Evolutionary conservation across 805 yeast species (phyloP).

Genomic region (Hanseniaspora clermontiae): DNA sequence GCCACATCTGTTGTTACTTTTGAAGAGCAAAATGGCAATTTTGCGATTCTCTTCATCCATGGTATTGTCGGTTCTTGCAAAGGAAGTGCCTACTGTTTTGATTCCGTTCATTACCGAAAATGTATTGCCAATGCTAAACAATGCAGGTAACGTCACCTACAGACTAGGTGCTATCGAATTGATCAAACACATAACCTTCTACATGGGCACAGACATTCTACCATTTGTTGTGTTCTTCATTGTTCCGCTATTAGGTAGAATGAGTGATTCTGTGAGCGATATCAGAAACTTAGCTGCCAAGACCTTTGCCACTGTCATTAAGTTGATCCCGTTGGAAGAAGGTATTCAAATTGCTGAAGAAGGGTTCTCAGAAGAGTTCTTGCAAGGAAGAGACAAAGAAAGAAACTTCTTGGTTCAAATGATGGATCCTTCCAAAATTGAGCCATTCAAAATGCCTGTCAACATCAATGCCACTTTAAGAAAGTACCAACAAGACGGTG

Average conservation of each 20-base stretch:
- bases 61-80: constrained; percentile 69
- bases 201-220: constrained; percentile 78
- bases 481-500: constrained; percentile 95
- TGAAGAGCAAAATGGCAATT: constrained; percentile 60
- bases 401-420: constrained; percentile 90
- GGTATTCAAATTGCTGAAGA: constrained; percentile 85
- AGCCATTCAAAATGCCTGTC: constrained; percentile 80
- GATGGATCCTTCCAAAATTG: constrained; percentile 91
- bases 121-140: constrained; percentile 67
- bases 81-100: constrained; percentile 52
- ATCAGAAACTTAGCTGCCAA: constrained; percentile 87
- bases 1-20: constrained; percentile 40
- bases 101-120: constrained; percentile 69
- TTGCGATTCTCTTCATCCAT: constrained; percentile 83
- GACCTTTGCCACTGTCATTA: constrained; percentile 90
- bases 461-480: constrained; percentile 85
- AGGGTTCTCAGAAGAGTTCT: constrained; percentile 71
- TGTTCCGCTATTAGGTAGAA: constrained; percentile 92
- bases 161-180: constrained; percentile 94
- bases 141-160: constrained; percentile 53
- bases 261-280: constrained; percentile 89
- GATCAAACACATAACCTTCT: constrained; percentile 66
- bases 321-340: constrained; percentile 90
- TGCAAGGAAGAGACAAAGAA: constrained; percentile 84
- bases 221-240: constrained; percentile 92